Evolutionary conservation across 441 rosid species (phyloP).

Genomic region (Adansonia gregorii): DNA sequence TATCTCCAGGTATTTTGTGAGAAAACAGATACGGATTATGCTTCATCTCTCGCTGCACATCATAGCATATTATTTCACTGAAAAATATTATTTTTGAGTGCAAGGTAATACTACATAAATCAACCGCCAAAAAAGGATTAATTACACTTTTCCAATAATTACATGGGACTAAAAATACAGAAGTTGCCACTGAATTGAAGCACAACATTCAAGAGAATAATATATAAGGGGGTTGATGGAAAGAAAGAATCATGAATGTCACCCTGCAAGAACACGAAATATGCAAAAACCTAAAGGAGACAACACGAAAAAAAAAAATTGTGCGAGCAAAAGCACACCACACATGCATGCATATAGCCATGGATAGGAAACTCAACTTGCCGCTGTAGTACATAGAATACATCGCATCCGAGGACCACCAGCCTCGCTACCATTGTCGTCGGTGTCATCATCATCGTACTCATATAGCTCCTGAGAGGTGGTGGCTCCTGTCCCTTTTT

Average conservation of each 20-base stretch:
- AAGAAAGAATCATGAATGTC: constrained; percentile 13
- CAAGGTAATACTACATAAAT: background rate
- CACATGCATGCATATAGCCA: constrained; percentile 2
- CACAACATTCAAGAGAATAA: background rate
- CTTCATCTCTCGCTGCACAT: background rate
- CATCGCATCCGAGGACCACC: constrained; percentile 70
- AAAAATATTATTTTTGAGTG: background rate
- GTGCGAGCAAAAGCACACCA: background rate
- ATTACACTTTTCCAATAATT: constrained; percentile 27
- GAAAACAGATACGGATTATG: background rate
- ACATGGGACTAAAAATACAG: constrained; percentile 19
- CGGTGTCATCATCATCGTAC: constrained; percentile 42
- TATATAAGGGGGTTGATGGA: background rate
- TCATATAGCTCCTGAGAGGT: constrained; percentile 44
- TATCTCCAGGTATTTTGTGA: too few species aligned
- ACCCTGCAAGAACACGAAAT: background rate
- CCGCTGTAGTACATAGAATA: constrained; percentile 93
- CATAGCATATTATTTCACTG: background rate
- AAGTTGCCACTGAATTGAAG: constrained; percentile 6
- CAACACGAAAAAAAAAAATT: background rate
- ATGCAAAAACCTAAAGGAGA: background rate
- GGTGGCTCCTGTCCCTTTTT: constrained; percentile 42
- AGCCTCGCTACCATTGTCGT: constrained; percentile 42
- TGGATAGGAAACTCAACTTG: constrained; percentile 29
- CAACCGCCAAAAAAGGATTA: constrained; percentile 28